phyloP scores from a whole-genome alignment of 2,329 filamentous ascomycete genomes.

The Tolypocladium pustulatum region DNA sequence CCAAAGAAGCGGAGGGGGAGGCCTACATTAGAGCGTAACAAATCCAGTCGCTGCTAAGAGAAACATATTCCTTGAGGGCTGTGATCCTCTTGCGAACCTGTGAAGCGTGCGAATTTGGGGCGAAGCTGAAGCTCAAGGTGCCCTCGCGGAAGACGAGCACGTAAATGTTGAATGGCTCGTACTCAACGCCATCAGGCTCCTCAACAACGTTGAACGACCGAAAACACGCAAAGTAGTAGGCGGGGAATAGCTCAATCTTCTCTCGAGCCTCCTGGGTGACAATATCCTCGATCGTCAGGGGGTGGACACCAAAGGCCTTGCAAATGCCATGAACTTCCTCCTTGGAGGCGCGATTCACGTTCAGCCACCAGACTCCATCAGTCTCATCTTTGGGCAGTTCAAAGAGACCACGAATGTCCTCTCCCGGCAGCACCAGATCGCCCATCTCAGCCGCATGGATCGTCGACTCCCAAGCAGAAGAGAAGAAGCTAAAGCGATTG shows the following conservation, averaged over 20 bases:
- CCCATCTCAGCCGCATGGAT: constrained; percentile 85
- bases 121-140: constrained; percentile 89
- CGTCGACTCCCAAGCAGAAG: constrained; percentile 85
- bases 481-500: constrained; percentile 94
- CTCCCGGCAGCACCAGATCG: constrained; percentile 78
- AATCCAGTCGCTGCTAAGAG: constrained; percentile 94
- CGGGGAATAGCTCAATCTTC: constrained; percentile 95
- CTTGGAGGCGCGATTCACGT: constrained; percentile 81
- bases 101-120: constrained; percentile 73
- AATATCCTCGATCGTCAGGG: constrained; percentile 93
- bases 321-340: constrained; percentile 82
- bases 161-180: constrained; percentile 93
- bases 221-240: constrained; percentile 98
- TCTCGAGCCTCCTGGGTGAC: constrained; percentile 90
- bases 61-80: constrained; percentile 87
- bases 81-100: constrained; percentile 89
- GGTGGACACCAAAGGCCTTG: constrained; percentile 91
- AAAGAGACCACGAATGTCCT: constrained; percentile 83
- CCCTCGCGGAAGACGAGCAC: constrained; percentile 95
- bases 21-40: constrained; percentile 93
- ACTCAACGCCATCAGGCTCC: constrained; percentile 69
- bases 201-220: constrained; percentile 76
- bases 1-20: neutral
- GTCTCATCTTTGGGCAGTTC: constrained; percentile 48
- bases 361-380: constrained; percentile 96